A percentile compares a stretch with the other conserved stretches of the same genome.
phyloP scores from a whole-genome alignment of 2,329 filamentous ascomycete genomes.

The Fusarium tricinctum region DNA sequence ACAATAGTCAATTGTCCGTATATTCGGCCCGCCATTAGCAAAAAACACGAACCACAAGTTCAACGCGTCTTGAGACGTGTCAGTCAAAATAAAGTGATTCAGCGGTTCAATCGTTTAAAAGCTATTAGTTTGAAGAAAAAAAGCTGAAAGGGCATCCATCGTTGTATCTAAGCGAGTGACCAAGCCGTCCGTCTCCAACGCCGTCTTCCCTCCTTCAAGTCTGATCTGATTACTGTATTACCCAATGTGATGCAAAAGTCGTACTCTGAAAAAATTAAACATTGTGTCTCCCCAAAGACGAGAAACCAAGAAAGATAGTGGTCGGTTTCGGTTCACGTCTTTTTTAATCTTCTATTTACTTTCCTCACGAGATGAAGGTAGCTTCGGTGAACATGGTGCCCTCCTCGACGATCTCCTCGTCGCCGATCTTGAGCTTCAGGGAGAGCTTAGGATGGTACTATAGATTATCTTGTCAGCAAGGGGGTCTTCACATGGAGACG shows the following conservation, averaged over 20 bases:
- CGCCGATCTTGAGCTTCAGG: slow-evolving; percentile 88
- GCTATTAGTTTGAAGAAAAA: slow-evolving; percentile 25
- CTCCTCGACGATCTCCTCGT: slow-evolving; percentile 81
- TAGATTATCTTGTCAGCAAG: slow-evolving; percentile 34
- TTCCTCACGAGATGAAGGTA: slow-evolving; percentile 87
- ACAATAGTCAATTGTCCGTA: slow-evolving; percentile 27
- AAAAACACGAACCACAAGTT: slow-evolving; percentile 4
- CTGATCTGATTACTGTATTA: slow-evolving; percentile 48
- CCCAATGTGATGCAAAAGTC: slow-evolving; percentile 47
- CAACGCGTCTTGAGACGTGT: slow-evolving; percentile 28
- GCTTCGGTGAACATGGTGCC: slow-evolving; percentile 88
- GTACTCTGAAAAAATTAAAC: slow-evolving; percentile 36
- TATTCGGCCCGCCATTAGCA: slow-evolving; percentile 29
- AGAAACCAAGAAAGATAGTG: slow-evolving; percentile 5
- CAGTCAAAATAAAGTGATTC: slow-evolving; percentile 20
- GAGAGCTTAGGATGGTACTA: slow-evolving; percentile 80
- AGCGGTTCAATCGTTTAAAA: slow-evolving; percentile 12
- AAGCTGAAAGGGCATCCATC: slow-evolving; percentile 40
- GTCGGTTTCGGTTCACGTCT: slow-evolving; percentile 3
- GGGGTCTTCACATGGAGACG: slow-evolving; percentile 22
- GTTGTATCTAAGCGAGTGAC: slow-evolving; percentile 50
- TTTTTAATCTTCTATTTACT: slow-evolving; percentile 25
- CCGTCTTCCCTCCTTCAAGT: slow-evolving; percentile 39
- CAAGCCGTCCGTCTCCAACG: slow-evolving; percentile 52
- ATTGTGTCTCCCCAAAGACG: slow-evolving; percentile 3